Conservation (phyloP, 257 asterid species). For the Sherardia arvensis region DNA sequence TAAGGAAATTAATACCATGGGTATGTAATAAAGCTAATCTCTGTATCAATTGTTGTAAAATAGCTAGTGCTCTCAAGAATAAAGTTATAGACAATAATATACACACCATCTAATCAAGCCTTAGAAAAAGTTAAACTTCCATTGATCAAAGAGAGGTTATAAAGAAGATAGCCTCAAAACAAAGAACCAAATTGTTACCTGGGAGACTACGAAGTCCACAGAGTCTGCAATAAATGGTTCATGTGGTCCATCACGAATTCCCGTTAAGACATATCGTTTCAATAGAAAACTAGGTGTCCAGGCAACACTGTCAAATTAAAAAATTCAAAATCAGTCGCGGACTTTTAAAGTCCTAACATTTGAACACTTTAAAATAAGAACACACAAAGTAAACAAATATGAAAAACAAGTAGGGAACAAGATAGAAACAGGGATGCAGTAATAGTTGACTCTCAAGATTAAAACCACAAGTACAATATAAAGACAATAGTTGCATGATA, state of each 20-base stretch:
- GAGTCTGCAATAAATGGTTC: slow-evolving; percentile 99
- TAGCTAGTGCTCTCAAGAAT: background rate
- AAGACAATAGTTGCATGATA: background rate
- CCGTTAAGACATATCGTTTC: slow-evolving; percentile 79
- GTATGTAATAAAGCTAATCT: background rate
- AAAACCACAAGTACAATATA: background rate
- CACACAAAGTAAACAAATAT: background rate
- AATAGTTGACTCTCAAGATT: background rate
- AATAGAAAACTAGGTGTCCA: slow-evolving; percentile 91
- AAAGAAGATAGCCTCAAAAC: background rate
- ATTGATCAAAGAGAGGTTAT: background rate
- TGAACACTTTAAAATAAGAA: background rate
- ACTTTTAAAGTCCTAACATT: background rate
- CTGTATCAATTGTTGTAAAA: background rate
- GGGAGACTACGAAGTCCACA: slow-evolving; percentile 94
- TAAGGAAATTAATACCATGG: background rate
- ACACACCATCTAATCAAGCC: background rate
- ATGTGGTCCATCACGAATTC: slow-evolving; percentile 90
- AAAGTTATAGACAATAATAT: background rate
- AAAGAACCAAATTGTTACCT: slow-evolving; percentile 35
- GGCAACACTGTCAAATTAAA: slow-evolving; percentile 60
- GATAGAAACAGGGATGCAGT: background rate
- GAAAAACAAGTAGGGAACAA: background rate
- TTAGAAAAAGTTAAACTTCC: background rate
- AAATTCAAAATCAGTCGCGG: slow-evolving; percentile 10